phyloP scores from a whole-genome alignment of 257 asterid genomes.

The Fraxinus quadrangulata region DNA sequence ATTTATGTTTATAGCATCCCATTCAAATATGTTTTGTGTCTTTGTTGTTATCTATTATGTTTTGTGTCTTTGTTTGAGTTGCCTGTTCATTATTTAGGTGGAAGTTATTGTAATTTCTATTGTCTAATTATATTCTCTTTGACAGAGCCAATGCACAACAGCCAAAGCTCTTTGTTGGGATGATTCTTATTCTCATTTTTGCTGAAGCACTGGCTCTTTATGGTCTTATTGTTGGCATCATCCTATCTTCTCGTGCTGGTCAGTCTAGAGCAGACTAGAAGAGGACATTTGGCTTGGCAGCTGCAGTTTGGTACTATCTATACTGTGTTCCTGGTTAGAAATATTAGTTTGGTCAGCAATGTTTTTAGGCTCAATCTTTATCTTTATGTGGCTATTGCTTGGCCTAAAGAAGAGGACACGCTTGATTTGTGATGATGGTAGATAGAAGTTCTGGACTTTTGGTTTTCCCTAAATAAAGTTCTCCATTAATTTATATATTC shows the following conservation, averaged over 20 bases:
- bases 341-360: constrained; percentile 33
- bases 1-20: neutral
- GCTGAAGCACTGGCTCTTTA: constrained; percentile 81
- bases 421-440: constrained; percentile 25
- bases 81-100: constrained; percentile 11
- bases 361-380: constrained; percentile 24
- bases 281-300: constrained; percentile 16
- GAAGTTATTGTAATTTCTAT: neutral
- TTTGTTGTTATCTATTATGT: neutral
- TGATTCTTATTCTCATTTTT: constrained; percentile 82
- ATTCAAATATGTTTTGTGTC: neutral
- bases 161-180: constrained; percentile 82
- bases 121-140: constrained; percentile 12
- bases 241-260: constrained; percentile 88
- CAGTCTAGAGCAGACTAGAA: constrained; percentile 82
- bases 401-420: constrained; percentile 27
- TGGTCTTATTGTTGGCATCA: constrained; percentile 85
- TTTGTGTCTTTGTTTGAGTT: neutral
- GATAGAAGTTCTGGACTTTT: constrained; percentile 39
- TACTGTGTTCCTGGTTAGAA: constrained; percentile 25
- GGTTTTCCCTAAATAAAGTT: constrained; percentile 40
- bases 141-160: constrained; percentile 83
- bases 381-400: constrained; percentile 32
- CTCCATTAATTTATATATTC: constrained; percentile 20
- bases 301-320: constrained; percentile 27